Evolutionary conservation across 768 basidiomycete genomes (phyloP), one percentile per base, ranked within the genome.

Genomic region (Boletus bicolor): DNA sequence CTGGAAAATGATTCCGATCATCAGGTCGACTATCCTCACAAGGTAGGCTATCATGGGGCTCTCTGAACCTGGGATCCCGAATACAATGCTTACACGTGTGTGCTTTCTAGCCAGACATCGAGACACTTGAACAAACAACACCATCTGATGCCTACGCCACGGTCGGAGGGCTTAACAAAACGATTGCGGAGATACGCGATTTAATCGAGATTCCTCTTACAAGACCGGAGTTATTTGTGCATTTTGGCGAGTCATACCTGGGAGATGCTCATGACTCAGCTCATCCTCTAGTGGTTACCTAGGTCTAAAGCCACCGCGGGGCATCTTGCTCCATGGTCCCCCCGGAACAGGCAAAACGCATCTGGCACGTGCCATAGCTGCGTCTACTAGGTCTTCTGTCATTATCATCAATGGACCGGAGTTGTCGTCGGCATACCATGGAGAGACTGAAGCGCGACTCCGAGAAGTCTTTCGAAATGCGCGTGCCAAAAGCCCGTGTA

Each of bases 301-400:
- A 83, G 93, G 91, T 36, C 78, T 99, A n/a, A 94, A 91, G 64
- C 95, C 96, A 15, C 95, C 96, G n/a, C 85, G 91, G 44, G 97
- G 97, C 5, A 89, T 98, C 44, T 81, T 98, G 19, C 82, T 99
- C 2, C 88, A 98, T 70, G 97, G 97, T 11, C 95, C 94, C 11
- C 93, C 97, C 3, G 97, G 97, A 37, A 98, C 97, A 9, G 97
- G 97, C 15, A 99, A 99, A 75, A 99, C 97, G 0, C 93, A 97
- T 66, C 78, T 99, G 2, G 96, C 97, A 11, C 86, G 93, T 58
- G 91, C 94, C 14, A 94, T 99, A 55, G 94, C 96, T 4, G 81
- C 86, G 0, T 92, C 94, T 6, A 91, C 90, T 1, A 82, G 81
- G 32, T 90, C 93, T 7, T 85, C 87, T 28, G 90, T 97, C n/a